A percentile compares a stretch with the other conserved stretches of the same genome.
Evolutionary conservation across 192 early-diverging fungal genomes (phyloP).

Genomic region (Coemansia sp.): DNA sequence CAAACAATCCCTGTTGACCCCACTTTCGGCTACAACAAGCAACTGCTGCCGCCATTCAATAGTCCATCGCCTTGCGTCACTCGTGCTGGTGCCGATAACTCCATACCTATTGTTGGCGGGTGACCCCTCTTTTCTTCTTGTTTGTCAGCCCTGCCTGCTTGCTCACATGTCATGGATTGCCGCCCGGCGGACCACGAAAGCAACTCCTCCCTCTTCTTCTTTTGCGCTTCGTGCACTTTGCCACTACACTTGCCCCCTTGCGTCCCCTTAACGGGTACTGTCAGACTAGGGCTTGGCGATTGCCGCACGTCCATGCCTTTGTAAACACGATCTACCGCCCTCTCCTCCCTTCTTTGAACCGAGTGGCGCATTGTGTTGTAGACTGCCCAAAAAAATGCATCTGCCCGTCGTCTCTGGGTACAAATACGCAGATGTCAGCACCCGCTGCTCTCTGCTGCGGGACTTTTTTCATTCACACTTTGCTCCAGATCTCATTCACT

Average conservation of each 20-base stretch:
- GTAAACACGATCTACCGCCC: conserved; percentile 5
- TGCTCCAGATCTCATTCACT: background rate
- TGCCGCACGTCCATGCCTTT: background rate
- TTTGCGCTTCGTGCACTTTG: background rate
- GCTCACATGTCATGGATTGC: background rate
- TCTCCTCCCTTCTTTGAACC: background rate
- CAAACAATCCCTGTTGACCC: conserved; percentile 1
- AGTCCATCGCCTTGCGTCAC: conserved; percentile 2
- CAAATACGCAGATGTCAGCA: background rate
- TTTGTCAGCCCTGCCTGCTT: background rate
- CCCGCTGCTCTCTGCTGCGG: background rate
- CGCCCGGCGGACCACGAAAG: background rate
- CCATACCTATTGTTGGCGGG: background rate
- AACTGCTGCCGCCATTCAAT: background rate
- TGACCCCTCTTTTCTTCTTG: background rate
- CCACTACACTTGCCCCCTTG: conserved; percentile 1
- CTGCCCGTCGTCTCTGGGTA: background rate
- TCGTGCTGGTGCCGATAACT: background rate
- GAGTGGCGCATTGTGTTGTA: background rate
- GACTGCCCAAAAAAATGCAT: background rate
- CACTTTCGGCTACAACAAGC: background rate
- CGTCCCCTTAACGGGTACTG: conserved; percentile 1
- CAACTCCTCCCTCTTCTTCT: background rate
- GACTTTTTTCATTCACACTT: background rate
- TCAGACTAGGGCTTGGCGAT: background rate